Percentiles rank a stretch among this genome's conserved stretches.
These are phyloP conservation scores for Zymoseptoria tritici DNA, from an alignment of 2,329 filamentous ascomycete genomes.

Conservation along the genomic window DNA sequence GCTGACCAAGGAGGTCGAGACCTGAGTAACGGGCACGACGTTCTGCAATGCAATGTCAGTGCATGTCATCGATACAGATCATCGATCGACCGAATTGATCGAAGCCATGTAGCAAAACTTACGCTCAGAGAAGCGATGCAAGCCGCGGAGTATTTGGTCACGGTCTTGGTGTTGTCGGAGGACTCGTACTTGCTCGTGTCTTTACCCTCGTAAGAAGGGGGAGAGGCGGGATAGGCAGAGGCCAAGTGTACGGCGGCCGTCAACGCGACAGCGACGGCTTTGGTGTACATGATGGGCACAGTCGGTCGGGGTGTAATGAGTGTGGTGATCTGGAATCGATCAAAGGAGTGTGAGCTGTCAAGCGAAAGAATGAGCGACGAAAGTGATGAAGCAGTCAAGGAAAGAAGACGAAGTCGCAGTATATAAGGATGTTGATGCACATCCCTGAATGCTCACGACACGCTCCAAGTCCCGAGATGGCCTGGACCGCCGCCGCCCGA, in stretches of 20 bases:
- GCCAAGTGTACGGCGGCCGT: not conserved
- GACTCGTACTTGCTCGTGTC: not conserved
- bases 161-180: not conserved
- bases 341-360: not conserved
- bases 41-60: not conserved
- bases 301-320: not conserved
- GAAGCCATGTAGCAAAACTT: not conserved
- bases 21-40: not conserved
- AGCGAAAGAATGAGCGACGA: not conserved
- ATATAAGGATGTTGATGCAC: not conserved
- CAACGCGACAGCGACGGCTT: constrained; percentile 34
- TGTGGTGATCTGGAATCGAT: not conserved
- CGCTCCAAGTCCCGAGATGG: not conserved
- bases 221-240: not conserved
- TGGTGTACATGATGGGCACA: constrained; percentile 61
- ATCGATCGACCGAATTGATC: not conserved
- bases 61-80: not conserved
- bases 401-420: not conserved
- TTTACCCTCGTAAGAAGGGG: not conserved
- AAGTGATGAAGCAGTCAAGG: not conserved
- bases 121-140: not conserved
- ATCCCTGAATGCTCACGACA: not conserved
- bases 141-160: not conserved
- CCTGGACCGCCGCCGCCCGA: not conserved
- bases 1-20: not conserved